Base-by-base conservation (phyloP, 2,329 filamentous ascomycete genomes). In the Monosporascus sp. region DNA sequence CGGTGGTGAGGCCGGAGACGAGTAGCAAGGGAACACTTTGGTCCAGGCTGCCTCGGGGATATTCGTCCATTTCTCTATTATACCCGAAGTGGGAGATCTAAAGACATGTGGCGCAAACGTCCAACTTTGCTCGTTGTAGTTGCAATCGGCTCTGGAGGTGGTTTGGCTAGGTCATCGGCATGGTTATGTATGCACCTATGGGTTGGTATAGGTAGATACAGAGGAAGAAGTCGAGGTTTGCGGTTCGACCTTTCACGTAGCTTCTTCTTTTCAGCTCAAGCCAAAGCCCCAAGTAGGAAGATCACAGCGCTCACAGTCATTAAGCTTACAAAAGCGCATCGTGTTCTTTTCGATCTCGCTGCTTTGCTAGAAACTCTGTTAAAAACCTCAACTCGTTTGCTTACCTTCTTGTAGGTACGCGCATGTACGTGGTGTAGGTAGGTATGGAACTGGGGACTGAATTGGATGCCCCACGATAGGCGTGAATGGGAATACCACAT, bases 1-100 rank as follows among this genome's bases (percentile, higher is more conserved):
- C 63, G 60, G 67, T 67, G 66, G 73, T 78, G 36, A 97, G 80
- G 14, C 93, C 94, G 38, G 91, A 91, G 36, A 96, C 81, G 47
- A 95, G 77, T 56, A 97, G 74, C 53, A 96, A 80, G 37, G 93
- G 93, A 64, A 95, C 80, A 73, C 94, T 95, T 73, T 94, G 91
- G 69, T 86, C 84, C 70, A 96, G 78, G 75, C 92, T 96, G 71
- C 87, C 87, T 54, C 75, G 70, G 52, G 89, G 88, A 73, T 91
- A 93, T 64, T 82, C 88, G 71, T 94, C 88, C 90, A 94, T 94
- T 51, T 58, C 56, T 59, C 38, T 58, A 52, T 51, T 48, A 8
- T 41, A 19, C 17, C 9, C 38, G 43, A 50, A 26, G 40, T 20
- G 50, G 56, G 44, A 54, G 51, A 55, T 55, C 50, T 52, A 50